These are phyloP conservation scores for Areca catechu DNA, from an alignment of 176 grass and related monocot species.

Conservation along the genomic window DNA sequence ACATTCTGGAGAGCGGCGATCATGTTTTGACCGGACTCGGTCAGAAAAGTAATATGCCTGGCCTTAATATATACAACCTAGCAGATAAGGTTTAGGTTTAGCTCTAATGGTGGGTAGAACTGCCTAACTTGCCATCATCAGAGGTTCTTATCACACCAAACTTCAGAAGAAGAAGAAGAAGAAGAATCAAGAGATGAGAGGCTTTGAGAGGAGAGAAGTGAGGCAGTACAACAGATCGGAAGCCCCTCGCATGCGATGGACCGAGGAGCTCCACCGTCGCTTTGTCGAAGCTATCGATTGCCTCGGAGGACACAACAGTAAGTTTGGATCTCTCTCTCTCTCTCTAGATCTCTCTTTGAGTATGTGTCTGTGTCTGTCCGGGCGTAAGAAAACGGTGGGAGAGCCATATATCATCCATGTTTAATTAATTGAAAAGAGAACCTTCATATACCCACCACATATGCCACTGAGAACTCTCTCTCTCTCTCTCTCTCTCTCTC, in stretches of 20 bases:
- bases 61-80: background rate
- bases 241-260: conserved; percentile 71
- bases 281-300: conserved; percentile 64
- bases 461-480: background rate
- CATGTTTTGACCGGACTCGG: conserved; percentile 82
- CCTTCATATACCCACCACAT: too few species aligned
- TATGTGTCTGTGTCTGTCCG: background rate
- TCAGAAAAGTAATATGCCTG: conserved; percentile 31
- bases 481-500: background rate
- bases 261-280: conserved; percentile 74
- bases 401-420: too few species aligned
- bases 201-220: conserved; percentile 53
- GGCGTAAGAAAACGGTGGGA: too few species aligned
- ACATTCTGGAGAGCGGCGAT: conserved; percentile 31
- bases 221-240: conserved; percentile 87
- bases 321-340: conserved; percentile 8
- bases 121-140: background rate
- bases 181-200: background rate
- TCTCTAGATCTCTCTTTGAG: background rate
- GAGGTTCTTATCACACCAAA: background rate
- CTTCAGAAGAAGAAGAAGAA: background rate
- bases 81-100: background rate
- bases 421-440: too few species aligned
- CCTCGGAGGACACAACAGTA: conserved; percentile 69
- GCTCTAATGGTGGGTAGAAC: background rate